Percentiles rank a stretch among this genome's conserved stretches.
These are phyloP conservation scores for Colletotrichum tanaceti DNA, from an alignment of 2,329 filamentous ascomycete genomes.

Conservation along the genomic window DNA sequence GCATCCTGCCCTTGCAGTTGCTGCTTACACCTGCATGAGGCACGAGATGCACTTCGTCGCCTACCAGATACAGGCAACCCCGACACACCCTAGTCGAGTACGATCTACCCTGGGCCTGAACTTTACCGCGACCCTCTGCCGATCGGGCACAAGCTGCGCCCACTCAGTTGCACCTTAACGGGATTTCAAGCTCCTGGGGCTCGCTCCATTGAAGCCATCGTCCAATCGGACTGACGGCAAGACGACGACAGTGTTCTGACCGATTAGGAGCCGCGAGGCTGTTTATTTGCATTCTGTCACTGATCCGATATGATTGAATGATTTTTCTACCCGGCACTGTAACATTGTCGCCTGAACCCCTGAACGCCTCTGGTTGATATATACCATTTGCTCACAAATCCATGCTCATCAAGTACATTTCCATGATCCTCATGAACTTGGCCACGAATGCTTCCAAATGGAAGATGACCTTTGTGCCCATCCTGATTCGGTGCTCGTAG, in stretches of 20 bases:
- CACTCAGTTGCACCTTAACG: neutral
- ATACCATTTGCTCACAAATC: slow-evolving; percentile 63
- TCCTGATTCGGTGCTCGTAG: slow-evolving; percentile 94
- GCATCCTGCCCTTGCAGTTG: neutral
- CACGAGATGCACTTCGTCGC: slow-evolving; percentile 12
- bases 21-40: slow-evolving; percentile 19
- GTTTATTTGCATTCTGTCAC: slow-evolving; percentile 16
- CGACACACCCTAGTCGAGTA: neutral
- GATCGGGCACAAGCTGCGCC: neutral
- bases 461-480: slow-evolving; percentile 95
- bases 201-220: neutral
- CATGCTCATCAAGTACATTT: slow-evolving; percentile 92
- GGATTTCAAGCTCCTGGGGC: neutral
- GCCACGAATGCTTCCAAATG: slow-evolving; percentile 98
- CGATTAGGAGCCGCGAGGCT: slow-evolving; percentile 1
- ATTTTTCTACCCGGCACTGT: neutral
- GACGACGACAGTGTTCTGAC: neutral
- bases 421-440: slow-evolving; percentile 96
- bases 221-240: slow-evolving; percentile 1
- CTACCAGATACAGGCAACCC: neutral
- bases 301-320: slow-evolving; percentile 7
- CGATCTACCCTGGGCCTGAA: neutral
- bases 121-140: neutral
- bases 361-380: slow-evolving; percentile 44
- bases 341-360: slow-evolving; percentile 25